A percentile compares a stretch with the other conserved stretches of the same genome.
These are phyloP conservation scores for Pseudogymnoascus sp. DNA, from an alignment of 2,329 filamentous ascomycete species.

Conservation along the genomic window DNA sequence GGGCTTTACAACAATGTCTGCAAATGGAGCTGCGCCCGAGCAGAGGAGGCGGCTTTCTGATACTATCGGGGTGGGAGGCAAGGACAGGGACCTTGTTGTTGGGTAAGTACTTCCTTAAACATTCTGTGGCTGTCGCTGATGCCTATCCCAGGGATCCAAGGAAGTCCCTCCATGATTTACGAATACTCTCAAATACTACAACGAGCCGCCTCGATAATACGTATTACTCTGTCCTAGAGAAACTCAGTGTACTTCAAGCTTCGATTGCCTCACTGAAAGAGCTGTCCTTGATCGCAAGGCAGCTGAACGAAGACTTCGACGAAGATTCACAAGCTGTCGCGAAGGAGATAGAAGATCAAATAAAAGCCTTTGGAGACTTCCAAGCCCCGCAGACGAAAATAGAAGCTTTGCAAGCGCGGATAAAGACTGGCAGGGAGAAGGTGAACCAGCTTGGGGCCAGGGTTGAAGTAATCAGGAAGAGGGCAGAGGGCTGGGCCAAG, in stretches of 20 bases:
- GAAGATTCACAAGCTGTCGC: slow-evolving; percentile 52
- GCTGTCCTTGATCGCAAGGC: slow-evolving; percentile 54
- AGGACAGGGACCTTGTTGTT: slow-evolving; percentile 4
- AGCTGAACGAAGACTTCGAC: slow-evolving; percentile 52
- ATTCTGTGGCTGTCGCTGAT: slow-evolving; percentile 11
- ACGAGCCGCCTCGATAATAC: slow-evolving; percentile 64
- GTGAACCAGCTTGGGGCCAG: slow-evolving; percentile 54
- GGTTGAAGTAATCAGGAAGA: slow-evolving; percentile 55
- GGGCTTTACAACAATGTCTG: slow-evolving; percentile 5
- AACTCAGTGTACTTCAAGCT: slow-evolving; percentile 54
- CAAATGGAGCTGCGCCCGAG: slow-evolving; percentile 1
- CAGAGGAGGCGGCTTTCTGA: not conserved
- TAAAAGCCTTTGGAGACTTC: slow-evolving; percentile 55
- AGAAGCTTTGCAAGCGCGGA: slow-evolving; percentile 51
- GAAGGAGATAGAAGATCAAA: slow-evolving; percentile 45
- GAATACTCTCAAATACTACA: slow-evolving; percentile 52
- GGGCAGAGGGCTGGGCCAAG: slow-evolving; percentile 61
- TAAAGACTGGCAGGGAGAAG: slow-evolving; percentile 51
- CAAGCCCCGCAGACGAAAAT: slow-evolving; percentile 59
- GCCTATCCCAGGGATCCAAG: slow-evolving; percentile 40
- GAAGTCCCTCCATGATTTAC: slow-evolving; percentile 47
- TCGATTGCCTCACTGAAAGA: slow-evolving; percentile 60
- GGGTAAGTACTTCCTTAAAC: not conserved
- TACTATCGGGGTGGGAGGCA: not conserved
- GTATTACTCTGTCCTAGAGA: slow-evolving; percentile 67